These are phyloP conservation scores for Penicillium expansum DNA, from an alignment of 2,329 filamentous ascomycete species.

Conservation along the genomic window DNA sequence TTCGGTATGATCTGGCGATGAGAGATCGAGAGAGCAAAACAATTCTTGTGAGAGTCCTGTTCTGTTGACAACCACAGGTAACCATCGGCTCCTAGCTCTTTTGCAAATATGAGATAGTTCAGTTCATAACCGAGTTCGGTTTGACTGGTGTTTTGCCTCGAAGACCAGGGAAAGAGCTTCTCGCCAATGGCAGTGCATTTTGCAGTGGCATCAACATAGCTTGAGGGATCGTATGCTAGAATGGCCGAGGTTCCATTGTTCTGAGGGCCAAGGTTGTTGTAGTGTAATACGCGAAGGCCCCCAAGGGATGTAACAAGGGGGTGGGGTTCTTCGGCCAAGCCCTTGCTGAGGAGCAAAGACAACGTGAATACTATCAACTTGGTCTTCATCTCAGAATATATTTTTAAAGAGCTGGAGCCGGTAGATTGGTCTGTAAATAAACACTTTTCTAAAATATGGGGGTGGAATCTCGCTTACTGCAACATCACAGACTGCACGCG, in stretches of 20 bases:
- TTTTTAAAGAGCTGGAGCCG: neutral
- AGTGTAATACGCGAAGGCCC: conserved; percentile 23
- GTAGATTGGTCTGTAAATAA: neutral
- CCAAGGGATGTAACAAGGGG: conserved; percentile 15
- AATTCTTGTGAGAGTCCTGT: neutral
- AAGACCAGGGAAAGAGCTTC: conserved; percentile 16
- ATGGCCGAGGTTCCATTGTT: conserved; percentile 28
- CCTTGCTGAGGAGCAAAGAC: neutral
- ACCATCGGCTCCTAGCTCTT: conserved; percentile 11
- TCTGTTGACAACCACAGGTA: conserved; percentile 18
- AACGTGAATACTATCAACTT: neutral
- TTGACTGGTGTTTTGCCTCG: conserved; percentile 7
- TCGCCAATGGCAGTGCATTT: conserved; percentile 26
- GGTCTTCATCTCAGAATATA: neutral
- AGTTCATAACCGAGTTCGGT: conserved; percentile 15
- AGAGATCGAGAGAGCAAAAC: conserved; percentile 19
- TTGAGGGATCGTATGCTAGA: conserved; percentile 16
- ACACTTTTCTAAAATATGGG: neutral
- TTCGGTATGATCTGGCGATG: conserved; percentile 7
- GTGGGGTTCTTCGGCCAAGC: neutral
- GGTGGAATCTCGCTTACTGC: neutral
- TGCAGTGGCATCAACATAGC: conserved; percentile 10
- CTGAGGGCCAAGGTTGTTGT: conserved; percentile 25
- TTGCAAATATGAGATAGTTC: conserved; percentile 20
- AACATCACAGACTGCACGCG: neutral